Base-by-base conservation (phyloP, 2,329 filamentous ascomycete species). In the Fusarium solani-melongenae region DNA sequence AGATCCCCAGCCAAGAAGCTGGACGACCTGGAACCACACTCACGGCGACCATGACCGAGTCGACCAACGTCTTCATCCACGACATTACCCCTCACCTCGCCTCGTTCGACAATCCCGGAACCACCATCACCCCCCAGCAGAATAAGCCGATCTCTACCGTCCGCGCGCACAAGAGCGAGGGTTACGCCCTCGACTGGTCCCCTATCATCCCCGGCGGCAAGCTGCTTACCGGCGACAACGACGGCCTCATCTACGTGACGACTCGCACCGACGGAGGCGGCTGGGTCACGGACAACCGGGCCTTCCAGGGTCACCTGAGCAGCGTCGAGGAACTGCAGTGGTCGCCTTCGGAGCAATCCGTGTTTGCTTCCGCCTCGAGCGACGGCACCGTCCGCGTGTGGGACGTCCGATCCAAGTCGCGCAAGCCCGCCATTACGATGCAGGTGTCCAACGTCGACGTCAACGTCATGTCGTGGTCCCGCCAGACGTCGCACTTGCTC, bases 151-250 rank as follows among this genome's bases (percentile, higher is more conserved):
- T 97, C 59, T 93, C 90, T 74, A 98, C 94, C 4, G 91, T 99
- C 77, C 91, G 93, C 76, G 94, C 96, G 77, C 96, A 99, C 89
- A 96, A 95, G 84, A 86, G 91, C 14, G 96, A 99, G 86, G 96
- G 96, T 57, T 99, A 98, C 82, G 96, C 94, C 0, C 84, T 99
- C n/a, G 96, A 98, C 84, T 99, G 96, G 96, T 98, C 95, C 29
- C 93, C 94, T 1, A 74, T 76, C 9, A 88, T 94, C 53, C 90
- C 94, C 0, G 89, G 92, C 55, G 95, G 95, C 67, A 96, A 96
- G 83, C 91, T 99, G 4, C 84, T 98, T 53, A 98, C 96, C 0
- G 96, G 96, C 72, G 96, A 99, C 83, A 94, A 95, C 80, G 89
- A 95, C 75, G 96, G 96, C 67, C 87, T 93, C 70, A 98, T 99